Base-by-base conservation (phyloP, 192 early-diverging fungal genomes). In the Dissophora ornata region DNA sequence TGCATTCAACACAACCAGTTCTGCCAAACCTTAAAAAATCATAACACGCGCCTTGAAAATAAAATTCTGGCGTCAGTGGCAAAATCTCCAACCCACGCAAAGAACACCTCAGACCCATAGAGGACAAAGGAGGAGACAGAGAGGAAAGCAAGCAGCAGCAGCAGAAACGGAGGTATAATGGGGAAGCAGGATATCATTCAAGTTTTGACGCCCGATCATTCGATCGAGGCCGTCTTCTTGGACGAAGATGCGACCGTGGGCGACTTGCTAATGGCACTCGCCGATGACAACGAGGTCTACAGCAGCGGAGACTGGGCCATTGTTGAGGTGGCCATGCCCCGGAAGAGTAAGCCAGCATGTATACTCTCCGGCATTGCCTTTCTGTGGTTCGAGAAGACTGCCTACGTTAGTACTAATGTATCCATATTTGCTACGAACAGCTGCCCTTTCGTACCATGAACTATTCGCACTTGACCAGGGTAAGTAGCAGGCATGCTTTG, bases 101-200 rank as follows among this genome's bases (percentile, higher is more conserved):
- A n/a, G n/a, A n/a, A 47, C 16, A 8, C 30, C 30, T 33, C 52
- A 32, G 0, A 55, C 41, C 16, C 56, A 45, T 12, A 44, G 8
- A 7, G 9, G 34, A 44, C 41, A 41, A 45, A 25, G 12, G 11
- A 54, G 0, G 0, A 10, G 33, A 41, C 15, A 47, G 42, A 28
- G 30, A n/a, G n/a, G n/a, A n/a, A n/a, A n/a, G n/a, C n/a, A n/a
- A n/a, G n/a, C n/a, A n/a, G n/a, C n/a, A n/a, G n/a, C n/a, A n/a
- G n/a, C n/a, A n/a, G n/a, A 6, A 50, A 12, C 32, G 33, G n/a
- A 38, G 24, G 8, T 9, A 62, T 13, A 24, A 77, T 77, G 73
- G 73, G 73, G 16, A 77, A 67, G 36, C 63, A 77, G 73, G 73
- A 77, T 34, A 67, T 77, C 29, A 62, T 77, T 13, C 73, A 77